A percentile compares a stretch with the other conserved stretches of the same genome.
phyloP scores from a whole-genome alignment of 768 basidiomycete species.

The Boletus reticuloceps region DNA sequence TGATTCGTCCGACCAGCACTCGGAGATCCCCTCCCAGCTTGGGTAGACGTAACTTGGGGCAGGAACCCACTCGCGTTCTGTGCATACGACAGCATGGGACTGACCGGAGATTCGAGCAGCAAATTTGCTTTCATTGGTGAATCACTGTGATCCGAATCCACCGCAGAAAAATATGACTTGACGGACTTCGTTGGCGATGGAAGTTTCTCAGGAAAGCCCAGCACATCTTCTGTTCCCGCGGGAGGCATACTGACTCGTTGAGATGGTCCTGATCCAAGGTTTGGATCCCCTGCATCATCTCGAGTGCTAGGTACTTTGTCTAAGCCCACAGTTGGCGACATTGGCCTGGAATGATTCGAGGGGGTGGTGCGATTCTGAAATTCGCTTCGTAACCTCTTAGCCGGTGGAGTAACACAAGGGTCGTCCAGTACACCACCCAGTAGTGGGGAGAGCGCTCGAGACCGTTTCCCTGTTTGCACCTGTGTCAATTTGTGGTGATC shows the following conservation, averaged over 20 bases:
- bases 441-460: slow-evolving; percentile 24
- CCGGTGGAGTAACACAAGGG: slow-evolving; percentile 21
- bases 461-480: slow-evolving; percentile 27
- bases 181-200: slow-evolving; percentile 32
- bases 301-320: slow-evolving; percentile 1
- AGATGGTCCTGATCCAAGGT: not conserved
- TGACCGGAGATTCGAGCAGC: slow-evolving; percentile 34
- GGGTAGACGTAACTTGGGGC: slow-evolving; percentile 39
- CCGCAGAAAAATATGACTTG: slow-evolving; percentile 38
- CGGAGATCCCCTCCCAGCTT: slow-evolving; percentile 19
- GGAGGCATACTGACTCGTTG: not conserved
- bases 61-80: slow-evolving; percentile 36
- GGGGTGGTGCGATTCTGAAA: slow-evolving; percentile 1
- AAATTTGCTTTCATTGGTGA: slow-evolving; percentile 25
- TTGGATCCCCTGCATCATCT: slow-evolving; percentile 1
- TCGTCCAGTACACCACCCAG: slow-evolving; percentile 21
- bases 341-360: not conserved
- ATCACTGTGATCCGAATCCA: slow-evolving; percentile 33
- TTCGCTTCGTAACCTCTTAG: slow-evolving; percentile 19
- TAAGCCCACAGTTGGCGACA: slow-evolving; percentile 9
- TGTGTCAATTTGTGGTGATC: slow-evolving; percentile 13
- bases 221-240: not conserved
- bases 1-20: slow-evolving; percentile 18
- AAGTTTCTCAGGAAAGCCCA: slow-evolving; percentile 6
- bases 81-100: slow-evolving; percentile 33